Conservation (phyloP, 2,329 filamentous ascomycete genomes). For the Alternaria sp. region DNA sequence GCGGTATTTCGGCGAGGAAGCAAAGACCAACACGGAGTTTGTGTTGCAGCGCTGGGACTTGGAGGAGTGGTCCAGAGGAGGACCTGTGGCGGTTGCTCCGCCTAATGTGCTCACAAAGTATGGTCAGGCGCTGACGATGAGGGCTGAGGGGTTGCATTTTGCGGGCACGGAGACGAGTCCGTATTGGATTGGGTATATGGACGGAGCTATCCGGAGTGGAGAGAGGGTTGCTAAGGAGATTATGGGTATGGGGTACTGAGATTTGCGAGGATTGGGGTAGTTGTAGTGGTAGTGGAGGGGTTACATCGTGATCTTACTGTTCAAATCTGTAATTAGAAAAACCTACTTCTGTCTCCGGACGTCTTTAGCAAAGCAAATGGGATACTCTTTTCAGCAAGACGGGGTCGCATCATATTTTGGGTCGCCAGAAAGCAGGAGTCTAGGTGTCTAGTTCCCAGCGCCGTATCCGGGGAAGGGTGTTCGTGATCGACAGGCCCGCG, state of each 20-base stretch:
- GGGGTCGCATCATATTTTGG: background rate
- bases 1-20: conserved; percentile 21
- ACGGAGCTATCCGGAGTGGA: conserved; percentile 61
- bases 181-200: conserved; percentile 66
- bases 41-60: conserved; percentile 31
- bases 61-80: conserved; percentile 26
- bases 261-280: background rate
- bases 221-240: conserved; percentile 58
- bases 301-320: background rate
- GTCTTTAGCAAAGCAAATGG: background rate
- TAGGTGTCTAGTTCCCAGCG: background rate
- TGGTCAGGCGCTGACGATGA: conserved; percentile 18
- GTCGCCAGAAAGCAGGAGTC: background rate
- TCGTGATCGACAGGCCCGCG: background rate
- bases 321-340: background rate
- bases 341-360: background rate
- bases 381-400: background rate
- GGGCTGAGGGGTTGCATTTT: conserved; percentile 56
- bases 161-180: conserved; percentile 61
- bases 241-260: background rate
- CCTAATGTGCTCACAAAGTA: conserved; percentile 19
- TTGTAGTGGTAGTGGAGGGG: background rate
- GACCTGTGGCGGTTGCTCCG: conserved; percentile 22
- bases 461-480: background rate
- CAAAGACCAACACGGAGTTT: conserved; percentile 20